Conservation (phyloP, 106 monocot genomes). For the Platanthera guangdongensis region DNA sequence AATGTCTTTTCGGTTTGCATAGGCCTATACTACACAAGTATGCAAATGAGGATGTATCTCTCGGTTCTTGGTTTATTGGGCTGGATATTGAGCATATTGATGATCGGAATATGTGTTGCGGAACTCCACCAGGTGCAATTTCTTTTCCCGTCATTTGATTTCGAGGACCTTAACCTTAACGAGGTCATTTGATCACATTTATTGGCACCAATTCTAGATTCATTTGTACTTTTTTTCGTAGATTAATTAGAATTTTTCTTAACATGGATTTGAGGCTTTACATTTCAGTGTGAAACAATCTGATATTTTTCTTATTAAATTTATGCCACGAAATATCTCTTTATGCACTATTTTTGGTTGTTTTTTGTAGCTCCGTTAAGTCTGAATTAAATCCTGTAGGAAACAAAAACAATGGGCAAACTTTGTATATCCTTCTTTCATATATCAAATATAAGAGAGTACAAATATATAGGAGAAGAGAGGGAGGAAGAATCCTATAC, state of each 20-base stretch:
- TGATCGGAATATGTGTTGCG: conserved; percentile 79
- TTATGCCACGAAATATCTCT: background rate
- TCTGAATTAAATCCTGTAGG: no score
- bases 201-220: background rate
- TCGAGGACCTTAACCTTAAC: background rate
- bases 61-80: conserved; percentile 87
- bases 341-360: background rate
- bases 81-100: conserved; percentile 81
- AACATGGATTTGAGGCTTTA: background rate
- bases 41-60: conserved; percentile 81
- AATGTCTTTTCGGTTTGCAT: background rate
- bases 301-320: background rate
- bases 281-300: background rate
- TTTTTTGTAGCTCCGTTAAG: no score
- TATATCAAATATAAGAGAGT: no score
- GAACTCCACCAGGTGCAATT: conserved; percentile 68
- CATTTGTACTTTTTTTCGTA: background rate
- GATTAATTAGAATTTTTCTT: background rate
- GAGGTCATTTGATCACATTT: background rate
- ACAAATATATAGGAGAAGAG: no score
- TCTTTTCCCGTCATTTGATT: background rate
- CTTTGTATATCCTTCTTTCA: no score
- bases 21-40: conserved; percentile 83
- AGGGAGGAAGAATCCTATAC: no score
- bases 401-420: no score